Conservation (phyloP, 176 grass and related monocot genomes). For the Cenchrus fungigraminus region DNA sequence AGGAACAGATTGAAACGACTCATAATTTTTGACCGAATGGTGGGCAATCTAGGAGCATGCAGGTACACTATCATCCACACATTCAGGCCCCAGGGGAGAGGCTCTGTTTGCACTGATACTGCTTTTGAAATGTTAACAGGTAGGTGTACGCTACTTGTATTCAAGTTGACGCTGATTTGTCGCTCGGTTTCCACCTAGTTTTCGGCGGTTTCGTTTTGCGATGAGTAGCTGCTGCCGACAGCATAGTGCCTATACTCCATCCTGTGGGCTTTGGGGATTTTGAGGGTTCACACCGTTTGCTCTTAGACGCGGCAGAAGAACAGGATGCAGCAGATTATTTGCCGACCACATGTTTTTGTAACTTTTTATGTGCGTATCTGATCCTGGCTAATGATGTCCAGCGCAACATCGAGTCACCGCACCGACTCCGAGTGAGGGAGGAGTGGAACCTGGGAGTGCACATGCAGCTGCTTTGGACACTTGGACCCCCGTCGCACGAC, state of each 20-base stretch:
- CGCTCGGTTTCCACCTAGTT: neutral
- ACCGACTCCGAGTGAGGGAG: neutral
- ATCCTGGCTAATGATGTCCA: neutral
- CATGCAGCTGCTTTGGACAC: constrained; percentile 41
- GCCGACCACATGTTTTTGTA: neutral
- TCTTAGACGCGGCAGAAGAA: no score
- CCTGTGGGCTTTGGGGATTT: neutral
- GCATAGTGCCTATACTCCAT: neutral
- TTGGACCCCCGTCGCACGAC: neutral
- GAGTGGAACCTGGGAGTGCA: constrained; percentile 36
- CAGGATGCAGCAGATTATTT: neutral
- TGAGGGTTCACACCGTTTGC: neutral
- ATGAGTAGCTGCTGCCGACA: constrained; percentile 32
- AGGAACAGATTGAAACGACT: no score
- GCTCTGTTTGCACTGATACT: neutral
- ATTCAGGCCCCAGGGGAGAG: no score
- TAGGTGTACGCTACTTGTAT: neutral
- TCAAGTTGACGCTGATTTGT: constrained; percentile 17
- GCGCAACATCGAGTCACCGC: constrained; percentile 28
- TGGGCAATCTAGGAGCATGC: no score
- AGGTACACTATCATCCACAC: no score
- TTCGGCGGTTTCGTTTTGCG: neutral
- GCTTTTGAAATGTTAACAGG: neutral
- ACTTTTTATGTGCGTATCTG: neutral
- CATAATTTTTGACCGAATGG: no score